Percentiles rank a stretch among this genome's conserved stretches.
These are phyloP conservation scores for Penicillium pulvis DNA, from an alignment of 495 filamentous ascomycete genomes.

Conservation along the genomic window DNA sequence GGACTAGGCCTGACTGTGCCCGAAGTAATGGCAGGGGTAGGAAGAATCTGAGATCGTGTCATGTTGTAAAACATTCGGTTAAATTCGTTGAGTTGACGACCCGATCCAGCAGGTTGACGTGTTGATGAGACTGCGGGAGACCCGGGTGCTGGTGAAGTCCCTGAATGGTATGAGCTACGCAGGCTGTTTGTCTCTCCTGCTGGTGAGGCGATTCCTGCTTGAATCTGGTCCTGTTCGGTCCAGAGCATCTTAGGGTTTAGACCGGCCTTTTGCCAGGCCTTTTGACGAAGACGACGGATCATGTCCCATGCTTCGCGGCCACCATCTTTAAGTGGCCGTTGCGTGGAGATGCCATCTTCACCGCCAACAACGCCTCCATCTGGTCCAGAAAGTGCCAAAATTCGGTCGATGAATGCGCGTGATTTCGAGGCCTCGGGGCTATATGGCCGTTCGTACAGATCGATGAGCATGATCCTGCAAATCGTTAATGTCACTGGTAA, in stretches of 20 bases:
- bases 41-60: slow-evolving; percentile 37
- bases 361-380: slow-evolving; percentile 54
- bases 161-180: slow-evolving; percentile 19
- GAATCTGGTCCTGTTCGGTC: slow-evolving; percentile 51
- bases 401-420: slow-evolving; percentile 52
- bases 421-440: slow-evolving; percentile 51
- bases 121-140: slow-evolving; percentile 9
- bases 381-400: slow-evolving; percentile 54
- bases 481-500: slow-evolving; percentile 6
- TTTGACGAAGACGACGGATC: slow-evolving; percentile 53
- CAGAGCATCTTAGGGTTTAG: slow-evolving; percentile 48
- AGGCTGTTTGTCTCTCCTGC: slow-evolving; percentile 23
- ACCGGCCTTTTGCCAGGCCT: slow-evolving; percentile 53
- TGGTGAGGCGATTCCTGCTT: slow-evolving; percentile 34
- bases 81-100: slow-evolving; percentile 33
- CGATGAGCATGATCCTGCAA: slow-evolving; percentile 54
- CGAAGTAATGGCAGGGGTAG: slow-evolving; percentile 20
- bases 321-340: slow-evolving; percentile 53
- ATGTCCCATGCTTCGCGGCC: slow-evolving; percentile 58
- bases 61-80: slow-evolving; percentile 44
- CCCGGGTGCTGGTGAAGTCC: slow-evolving; percentile 2
- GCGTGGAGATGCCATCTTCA: slow-evolving; percentile 50
- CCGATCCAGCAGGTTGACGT: slow-evolving; percentile 8
- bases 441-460: slow-evolving; percentile 54
- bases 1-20: slow-evolving; percentile 27